Evolutionary conservation across 2,329 filamentous ascomycete genomes (phyloP).

Genomic region (Metarhizium guizhouense): DNA sequence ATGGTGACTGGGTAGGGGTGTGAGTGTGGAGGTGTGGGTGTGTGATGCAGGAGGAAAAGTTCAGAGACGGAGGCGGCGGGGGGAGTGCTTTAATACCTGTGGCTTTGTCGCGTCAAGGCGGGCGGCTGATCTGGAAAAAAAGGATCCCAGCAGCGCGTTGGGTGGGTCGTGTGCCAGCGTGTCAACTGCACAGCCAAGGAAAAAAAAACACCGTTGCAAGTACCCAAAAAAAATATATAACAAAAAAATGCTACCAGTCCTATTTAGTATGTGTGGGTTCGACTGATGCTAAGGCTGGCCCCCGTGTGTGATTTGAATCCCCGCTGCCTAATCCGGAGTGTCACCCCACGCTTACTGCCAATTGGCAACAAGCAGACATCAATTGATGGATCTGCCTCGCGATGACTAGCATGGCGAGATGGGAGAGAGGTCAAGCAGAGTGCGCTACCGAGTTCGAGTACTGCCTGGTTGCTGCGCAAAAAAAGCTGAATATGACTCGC

Average conservation of each 20-base stretch:
- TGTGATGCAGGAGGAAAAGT: constrained; percentile 34
- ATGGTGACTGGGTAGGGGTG: constrained; percentile 20
- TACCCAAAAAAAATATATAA: not conserved
- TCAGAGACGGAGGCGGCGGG: constrained; percentile 30
- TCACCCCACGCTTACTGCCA: not conserved
- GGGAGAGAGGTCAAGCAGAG: no score
- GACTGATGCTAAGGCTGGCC: not conserved
- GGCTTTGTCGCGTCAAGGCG: constrained; percentile 17
- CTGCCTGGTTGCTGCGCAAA: no score
- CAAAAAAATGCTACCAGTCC: not conserved
- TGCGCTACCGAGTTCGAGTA: no score
- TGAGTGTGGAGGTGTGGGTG: constrained; percentile 17
- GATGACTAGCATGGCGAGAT: no score
- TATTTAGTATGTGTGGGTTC: not conserved
- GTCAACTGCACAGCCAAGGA: constrained; percentile 6
- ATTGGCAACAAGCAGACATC: not conserved
- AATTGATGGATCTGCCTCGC: no score
- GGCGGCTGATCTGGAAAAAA: constrained; percentile 28
- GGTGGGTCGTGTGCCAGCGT: constrained; percentile 16
- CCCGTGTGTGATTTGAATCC: not conserved
- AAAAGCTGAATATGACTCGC: no score
- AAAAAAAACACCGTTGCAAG: not conserved
- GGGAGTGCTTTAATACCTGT: constrained; percentile 34
- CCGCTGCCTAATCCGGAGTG: not conserved
- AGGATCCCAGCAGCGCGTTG: not conserved